phyloP scores from a whole-genome alignment of 108 stramenopile genomes.

The Pseudonitzschia pungens region DNA sequence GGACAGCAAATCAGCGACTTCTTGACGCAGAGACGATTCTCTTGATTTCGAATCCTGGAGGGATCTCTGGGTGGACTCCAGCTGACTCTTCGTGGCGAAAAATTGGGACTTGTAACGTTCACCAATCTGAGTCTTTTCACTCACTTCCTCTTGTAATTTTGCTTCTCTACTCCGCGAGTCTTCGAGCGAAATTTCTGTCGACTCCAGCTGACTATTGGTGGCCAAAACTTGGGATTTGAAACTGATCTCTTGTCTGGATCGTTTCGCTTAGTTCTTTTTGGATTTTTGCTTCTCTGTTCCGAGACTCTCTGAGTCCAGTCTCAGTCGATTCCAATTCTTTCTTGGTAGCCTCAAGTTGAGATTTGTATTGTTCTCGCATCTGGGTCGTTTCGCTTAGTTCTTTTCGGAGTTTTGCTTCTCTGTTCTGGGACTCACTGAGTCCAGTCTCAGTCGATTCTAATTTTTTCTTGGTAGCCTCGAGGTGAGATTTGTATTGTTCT shows the following conservation, averaged over 20 bases:
- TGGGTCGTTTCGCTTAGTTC: conserved; percentile 35
- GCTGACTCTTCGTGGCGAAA: conserved; percentile 54
- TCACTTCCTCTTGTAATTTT: conserved; percentile 33
- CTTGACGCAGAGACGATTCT: conserved; percentile 22
- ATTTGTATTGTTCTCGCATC: conserved; percentile 63
- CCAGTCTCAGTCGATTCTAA: conserved; percentile 50
- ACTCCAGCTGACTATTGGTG: conserved; percentile 62
- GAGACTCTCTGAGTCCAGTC: conserved; percentile 15
- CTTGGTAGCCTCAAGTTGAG: conserved; percentile 64
- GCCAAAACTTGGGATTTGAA: conserved; percentile 64
- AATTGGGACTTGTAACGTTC: conserved; percentile 72
- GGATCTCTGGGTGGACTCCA: conserved; percentile 48
- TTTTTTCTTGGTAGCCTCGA: conserved; percentile 53
- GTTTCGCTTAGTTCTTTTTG: conserved; percentile 24
- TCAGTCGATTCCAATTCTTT: conserved; percentile 55
- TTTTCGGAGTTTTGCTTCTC: conserved; percentile 20
- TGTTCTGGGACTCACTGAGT: conserved; percentile 14
- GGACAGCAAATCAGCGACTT: conserved; percentile 17
- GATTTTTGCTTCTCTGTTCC: conserved; percentile 17
- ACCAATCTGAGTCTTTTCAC: conserved; percentile 60
- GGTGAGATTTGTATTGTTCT: conserved; percentile 70
- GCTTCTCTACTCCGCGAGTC: conserved; percentile 20
- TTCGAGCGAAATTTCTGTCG: conserved; percentile 29
- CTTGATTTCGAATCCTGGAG: conserved; percentile 25
- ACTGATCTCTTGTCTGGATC: conserved; percentile 51